Conservation (phyloP, 805 yeast genomes). For the Lipomyces kockii region DNA sequence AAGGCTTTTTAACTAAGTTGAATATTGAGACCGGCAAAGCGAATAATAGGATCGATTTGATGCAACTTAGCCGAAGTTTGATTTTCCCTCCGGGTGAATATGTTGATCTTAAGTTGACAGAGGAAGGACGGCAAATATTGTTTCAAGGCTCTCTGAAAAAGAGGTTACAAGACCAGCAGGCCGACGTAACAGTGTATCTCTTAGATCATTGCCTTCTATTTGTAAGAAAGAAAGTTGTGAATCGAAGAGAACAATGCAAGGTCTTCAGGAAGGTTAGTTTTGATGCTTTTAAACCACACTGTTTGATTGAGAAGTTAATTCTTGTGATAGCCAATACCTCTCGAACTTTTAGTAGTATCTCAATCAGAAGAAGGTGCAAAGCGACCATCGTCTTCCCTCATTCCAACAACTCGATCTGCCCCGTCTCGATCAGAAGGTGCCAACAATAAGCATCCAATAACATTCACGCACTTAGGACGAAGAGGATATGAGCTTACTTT, state of each 20-base stretch:
- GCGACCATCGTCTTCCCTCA: slow-evolving; percentile 42
- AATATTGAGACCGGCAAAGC: slow-evolving; percentile 92
- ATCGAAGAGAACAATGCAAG: slow-evolving; percentile 87
- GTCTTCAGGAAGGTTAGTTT: slow-evolving; percentile 68
- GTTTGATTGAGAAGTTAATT: not conserved
- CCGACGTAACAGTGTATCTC: slow-evolving; percentile 81
- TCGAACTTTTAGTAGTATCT: slow-evolving; percentile 49
- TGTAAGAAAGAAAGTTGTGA: slow-evolving; percentile 82
- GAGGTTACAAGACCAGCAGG: slow-evolving; percentile 64
- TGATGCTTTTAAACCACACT: not conserved
- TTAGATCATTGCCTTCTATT: slow-evolving; percentile 87
- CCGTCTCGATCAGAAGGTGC: slow-evolving; percentile 35
- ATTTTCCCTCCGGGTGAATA: slow-evolving; percentile 81
- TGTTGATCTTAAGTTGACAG: slow-evolving; percentile 81
- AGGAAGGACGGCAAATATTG: slow-evolving; percentile 77
- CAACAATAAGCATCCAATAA: slow-evolving; percentile 48
- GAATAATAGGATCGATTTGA: slow-evolving; percentile 87
- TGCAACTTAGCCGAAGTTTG: slow-evolving; percentile 82
- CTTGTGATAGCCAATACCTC: slow-evolving; percentile 44
- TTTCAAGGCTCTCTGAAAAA: slow-evolving; percentile 78
- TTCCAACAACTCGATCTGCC: slow-evolving; percentile 38
- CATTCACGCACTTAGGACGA: slow-evolving; percentile 57
- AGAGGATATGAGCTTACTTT: slow-evolving; percentile 53
- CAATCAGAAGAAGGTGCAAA: slow-evolving; percentile 74
- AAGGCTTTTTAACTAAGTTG: slow-evolving; percentile 73